phyloP scores from a whole-genome alignment of 352 stramenopile species.

The Plasmopara muralis region DNA sequence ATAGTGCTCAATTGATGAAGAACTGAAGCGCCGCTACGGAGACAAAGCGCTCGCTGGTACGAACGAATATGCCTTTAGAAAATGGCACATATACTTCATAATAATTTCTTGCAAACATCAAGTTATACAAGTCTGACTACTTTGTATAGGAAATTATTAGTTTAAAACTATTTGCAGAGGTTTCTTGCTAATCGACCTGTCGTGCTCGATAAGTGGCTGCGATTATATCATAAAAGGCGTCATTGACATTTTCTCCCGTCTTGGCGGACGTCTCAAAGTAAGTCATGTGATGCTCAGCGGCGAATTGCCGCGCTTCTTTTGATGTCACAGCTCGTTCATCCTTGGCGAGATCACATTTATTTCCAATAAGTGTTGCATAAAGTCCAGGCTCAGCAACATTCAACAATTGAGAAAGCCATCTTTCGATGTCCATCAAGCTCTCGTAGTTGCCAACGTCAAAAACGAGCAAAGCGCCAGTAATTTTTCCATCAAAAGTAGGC shows the following conservation, averaged over 20 bases:
- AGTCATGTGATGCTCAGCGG: slow-evolving; percentile 55
- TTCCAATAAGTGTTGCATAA: slow-evolving; percentile 60
- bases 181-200: slow-evolving; percentile 25
- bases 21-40: slow-evolving; percentile 45
- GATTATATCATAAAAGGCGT: slow-evolving; percentile 56
- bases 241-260: slow-evolving; percentile 56
- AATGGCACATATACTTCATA: no score
- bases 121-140: no score
- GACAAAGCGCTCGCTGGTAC: slow-evolving; percentile 45
- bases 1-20: slow-evolving; percentile 10
- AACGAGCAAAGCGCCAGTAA: slow-evolving; percentile 66
- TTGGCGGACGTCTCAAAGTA: slow-evolving; percentile 82
- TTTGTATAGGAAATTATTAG: no score
- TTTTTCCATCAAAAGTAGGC: slow-evolving; percentile 81
- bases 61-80: not conserved
- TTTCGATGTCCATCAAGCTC: slow-evolving; percentile 50
- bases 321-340: slow-evolving; percentile 39
- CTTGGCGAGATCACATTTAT: slow-evolving; percentile 58
- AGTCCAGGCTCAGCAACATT: slow-evolving; percentile 67
- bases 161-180: no score
- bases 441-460: slow-evolving; percentile 60
- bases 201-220: slow-evolving; percentile 44
- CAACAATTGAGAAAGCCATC: slow-evolving; percentile 67
- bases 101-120: no score
- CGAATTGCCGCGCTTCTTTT: slow-evolving; percentile 65